Conservation (phyloP, 2,329 filamentous ascomycete species). For the Kalmusia sp. region DNA sequence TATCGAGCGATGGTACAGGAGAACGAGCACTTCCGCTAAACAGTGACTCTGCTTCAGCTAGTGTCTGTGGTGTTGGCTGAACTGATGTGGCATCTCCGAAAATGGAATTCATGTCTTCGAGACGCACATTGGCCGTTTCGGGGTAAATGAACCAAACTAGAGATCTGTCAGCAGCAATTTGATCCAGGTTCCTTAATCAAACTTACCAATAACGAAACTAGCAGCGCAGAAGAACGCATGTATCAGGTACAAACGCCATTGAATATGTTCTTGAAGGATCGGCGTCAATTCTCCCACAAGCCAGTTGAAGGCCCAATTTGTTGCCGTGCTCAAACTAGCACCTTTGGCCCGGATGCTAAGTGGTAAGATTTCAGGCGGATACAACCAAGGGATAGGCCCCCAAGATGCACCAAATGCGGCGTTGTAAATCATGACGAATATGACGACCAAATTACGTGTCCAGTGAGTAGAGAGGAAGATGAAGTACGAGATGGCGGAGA, state of each 20-base stretch:
- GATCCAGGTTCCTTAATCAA: background rate
- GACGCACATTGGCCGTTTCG: constrained; percentile 90
- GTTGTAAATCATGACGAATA: constrained; percentile 98
- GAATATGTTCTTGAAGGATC: constrained; percentile 87
- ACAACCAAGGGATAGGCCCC: constrained; percentile 98
- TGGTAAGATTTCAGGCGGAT: constrained; percentile 97
- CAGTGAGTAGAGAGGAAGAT: constrained; percentile 81
- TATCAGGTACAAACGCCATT: constrained; percentile 91
- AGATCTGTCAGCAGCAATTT: constrained; percentile 27
- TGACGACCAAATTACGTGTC: constrained; percentile 84
- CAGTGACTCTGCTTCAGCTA: constrained; percentile 82
- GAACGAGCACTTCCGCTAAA: constrained; percentile 73
- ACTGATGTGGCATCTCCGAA: constrained; percentile 93
- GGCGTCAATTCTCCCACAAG: constrained; percentile 95
- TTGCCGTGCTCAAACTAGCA: constrained; percentile 91
- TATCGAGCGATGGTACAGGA: constrained; percentile 78
- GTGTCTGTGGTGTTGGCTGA: constrained; percentile 78
- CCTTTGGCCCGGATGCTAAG: constrained; percentile 97
- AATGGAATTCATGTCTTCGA: constrained; percentile 95
- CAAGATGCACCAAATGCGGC: constrained; percentile 96
- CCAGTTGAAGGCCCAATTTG: constrained; percentile 99
- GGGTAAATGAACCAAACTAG: constrained; percentile 97
- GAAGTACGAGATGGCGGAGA: constrained; percentile 93
- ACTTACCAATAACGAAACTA: constrained; percentile 94
- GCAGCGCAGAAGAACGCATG: constrained; percentile 97